Conservation (phyloP, 768 basidiomycete species). For the Kwoniella mangroviensis region DNA sequence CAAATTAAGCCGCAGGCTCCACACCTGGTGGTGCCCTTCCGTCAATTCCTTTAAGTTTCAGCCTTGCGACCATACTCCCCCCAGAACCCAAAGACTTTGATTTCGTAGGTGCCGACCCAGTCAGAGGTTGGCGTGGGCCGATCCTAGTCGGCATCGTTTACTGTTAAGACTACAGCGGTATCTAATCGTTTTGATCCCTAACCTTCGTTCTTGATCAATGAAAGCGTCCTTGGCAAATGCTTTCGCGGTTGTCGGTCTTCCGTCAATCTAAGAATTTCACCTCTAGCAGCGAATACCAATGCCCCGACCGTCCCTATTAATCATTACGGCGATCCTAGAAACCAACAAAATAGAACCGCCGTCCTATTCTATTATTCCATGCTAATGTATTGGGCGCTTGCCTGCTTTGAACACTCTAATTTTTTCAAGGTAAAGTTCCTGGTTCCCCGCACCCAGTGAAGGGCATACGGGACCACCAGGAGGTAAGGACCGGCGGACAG, state of each 20-base stretch:
- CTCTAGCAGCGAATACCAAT: slow-evolving; percentile 81
- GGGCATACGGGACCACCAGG: slow-evolving; percentile 73
- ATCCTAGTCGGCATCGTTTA: slow-evolving; percentile 84
- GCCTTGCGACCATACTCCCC: slow-evolving; percentile 73
- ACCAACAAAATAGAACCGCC: slow-evolving; percentile 83
- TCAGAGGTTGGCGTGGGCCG: slow-evolving; percentile 71
- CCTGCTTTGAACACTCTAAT: slow-evolving; percentile 84
- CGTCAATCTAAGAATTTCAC: slow-evolving; percentile 84
- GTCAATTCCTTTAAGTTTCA: slow-evolving; percentile 84
- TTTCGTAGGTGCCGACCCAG: slow-evolving; percentile 79
- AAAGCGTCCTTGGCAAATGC: slow-evolving; percentile 85
- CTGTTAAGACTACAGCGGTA: slow-evolving; percentile 82
- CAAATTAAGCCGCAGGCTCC: slow-evolving; percentile 84
- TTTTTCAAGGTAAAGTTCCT: slow-evolving; percentile 81
- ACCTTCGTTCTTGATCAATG: slow-evolving; percentile 85
- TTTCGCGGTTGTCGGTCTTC: slow-evolving; percentile 81
- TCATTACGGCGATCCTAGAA: slow-evolving; percentile 78
- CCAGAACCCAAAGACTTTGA: slow-evolving; percentile 88
- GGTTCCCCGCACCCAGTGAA: slow-evolving; percentile 74
- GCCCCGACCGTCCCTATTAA: slow-evolving; percentile 82
- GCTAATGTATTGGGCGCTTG: slow-evolving; percentile 76
- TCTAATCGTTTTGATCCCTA: slow-evolving; percentile 83
- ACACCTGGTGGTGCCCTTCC: slow-evolving; percentile 79
- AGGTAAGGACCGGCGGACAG: slow-evolving; percentile 71
- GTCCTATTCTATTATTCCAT: slow-evolving; percentile 83